Base-by-base conservation (phyloP, 192 early-diverging fungal genomes). In the Backusella psychrophila region DNA sequence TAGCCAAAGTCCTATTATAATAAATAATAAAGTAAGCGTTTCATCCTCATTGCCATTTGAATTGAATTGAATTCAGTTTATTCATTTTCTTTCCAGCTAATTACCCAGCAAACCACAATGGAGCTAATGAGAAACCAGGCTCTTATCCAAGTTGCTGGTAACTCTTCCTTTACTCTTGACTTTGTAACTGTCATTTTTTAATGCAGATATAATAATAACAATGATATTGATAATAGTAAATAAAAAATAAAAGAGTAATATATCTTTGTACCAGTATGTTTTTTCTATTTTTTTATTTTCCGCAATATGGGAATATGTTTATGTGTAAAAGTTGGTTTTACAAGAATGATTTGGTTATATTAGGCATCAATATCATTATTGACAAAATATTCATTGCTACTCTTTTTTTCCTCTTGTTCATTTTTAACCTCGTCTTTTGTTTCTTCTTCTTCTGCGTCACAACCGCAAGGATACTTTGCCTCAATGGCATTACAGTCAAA, bases 401-500 rank as follows among this genome's bases (percentile, higher is more conserved):
- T 52, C 15, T 1, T 52, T 52, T 52, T 15, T n/a, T 52, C 49
- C 33, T 33, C 33, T 33, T 33, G 33, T 23, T 59, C 56, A 3
- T 7, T 12, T 12, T 59, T 3, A 21, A 1, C 21, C 52, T 23
- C 52, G n/a, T 26, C 21, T 14, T 63, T 63, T 14, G 23, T 8
- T 46, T 73, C 66, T 68, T 72, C 66, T 53, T 66, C 36, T 26
- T 42, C 83, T 6, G 86, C 85, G 26, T 84, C 85, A 78, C 97
- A 98, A 2, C 97, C 97, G 70, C 97, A 98, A 71, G 93, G 89
- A 75, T 94, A 98, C 15, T 89, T 85, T 29, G 93, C 92, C 26
- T 89, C 88, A 17, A 97, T 88, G 8, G 77, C 87, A 11, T 82
- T 81, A 70, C 97, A 98, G 76, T 98, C 92, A 84, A 95, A 95